These are phyloP conservation scores for Arxiozyma slooffiae DNA, from an alignment of 1,139 yeast species.

Conservation along the genomic window DNA sequence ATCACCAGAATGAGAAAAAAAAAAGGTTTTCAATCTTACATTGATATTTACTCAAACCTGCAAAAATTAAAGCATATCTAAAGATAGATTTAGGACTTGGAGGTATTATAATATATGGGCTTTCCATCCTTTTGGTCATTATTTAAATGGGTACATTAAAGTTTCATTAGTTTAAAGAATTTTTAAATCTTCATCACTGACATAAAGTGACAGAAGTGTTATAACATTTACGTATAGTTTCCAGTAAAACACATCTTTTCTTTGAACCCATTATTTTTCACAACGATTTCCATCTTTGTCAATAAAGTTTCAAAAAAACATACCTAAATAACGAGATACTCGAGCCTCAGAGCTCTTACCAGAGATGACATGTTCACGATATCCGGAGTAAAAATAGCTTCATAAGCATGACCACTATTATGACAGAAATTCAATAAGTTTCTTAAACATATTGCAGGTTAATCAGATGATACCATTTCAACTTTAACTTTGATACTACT, in stretches of 20 bases:
- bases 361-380: conserved; percentile 94
- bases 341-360: conserved; percentile 96
- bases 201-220: conserved; percentile 82
- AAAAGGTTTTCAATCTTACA: conserved; percentile 75
- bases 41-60: conserved; percentile 81
- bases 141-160: conserved; percentile 47
- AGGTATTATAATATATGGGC: conserved; percentile 46
- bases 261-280: conserved; percentile 89
- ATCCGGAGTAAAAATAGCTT: conserved; percentile 92
- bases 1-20: conserved; percentile 93
- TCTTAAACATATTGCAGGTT: conserved; percentile 90
- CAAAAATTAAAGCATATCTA: conserved; percentile 83
- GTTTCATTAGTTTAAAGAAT: conserved; percentile 80
- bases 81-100: conserved; percentile 98
- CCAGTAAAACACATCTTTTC: conserved; percentile 77
- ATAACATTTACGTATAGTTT: conserved; percentile 77
- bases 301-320: conserved; percentile 66
- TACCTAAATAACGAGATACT: conserved; percentile 79
- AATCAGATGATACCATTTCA: conserved; percentile 86
- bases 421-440: conserved; percentile 92
- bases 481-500: conserved; percentile 90
- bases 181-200: conserved; percentile 68
- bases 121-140: conserved; percentile 36
- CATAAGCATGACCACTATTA: conserved; percentile 96
- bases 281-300: conserved; percentile 87